These are phyloP conservation scores for Thraustochytrium sp. DNA, from an alignment of 352 stramenopile species.

Conservation along the genomic window DNA sequence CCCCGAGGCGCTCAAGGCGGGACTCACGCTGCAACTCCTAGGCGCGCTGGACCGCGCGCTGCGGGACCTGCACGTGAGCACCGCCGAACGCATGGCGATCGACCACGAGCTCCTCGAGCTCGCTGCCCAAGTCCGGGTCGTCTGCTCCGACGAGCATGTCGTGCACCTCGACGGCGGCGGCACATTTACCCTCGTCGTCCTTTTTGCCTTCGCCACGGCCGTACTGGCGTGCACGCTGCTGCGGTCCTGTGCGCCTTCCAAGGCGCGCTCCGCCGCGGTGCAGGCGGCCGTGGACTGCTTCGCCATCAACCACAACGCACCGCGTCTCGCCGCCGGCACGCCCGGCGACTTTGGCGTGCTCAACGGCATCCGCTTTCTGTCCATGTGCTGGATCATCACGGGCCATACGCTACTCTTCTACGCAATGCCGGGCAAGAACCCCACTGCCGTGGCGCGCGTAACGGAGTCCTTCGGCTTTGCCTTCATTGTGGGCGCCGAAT, in stretches of 20 bases:
- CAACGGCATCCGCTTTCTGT: conserved; percentile 29
- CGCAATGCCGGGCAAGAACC: background rate
- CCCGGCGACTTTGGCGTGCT: conserved; percentile 17
- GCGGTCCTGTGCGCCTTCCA: background rate
- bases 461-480: background rate
- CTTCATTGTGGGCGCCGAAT: conserved; percentile 46
- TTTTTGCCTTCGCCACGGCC: background rate
- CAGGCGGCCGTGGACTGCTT: background rate
- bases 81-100: background rate
- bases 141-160: background rate
- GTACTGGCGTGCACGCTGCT: background rate
- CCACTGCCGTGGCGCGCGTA: background rate
- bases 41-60: background rate
- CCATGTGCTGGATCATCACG: conserved; percentile 15
- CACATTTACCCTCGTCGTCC: background rate
- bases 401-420: background rate
- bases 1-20: background rate
- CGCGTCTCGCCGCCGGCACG: background rate
- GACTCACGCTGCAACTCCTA: background rate
- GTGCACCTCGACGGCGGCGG: background rate
- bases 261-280: too few species aligned
- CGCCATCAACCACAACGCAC: background rate
- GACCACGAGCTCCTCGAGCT: background rate
- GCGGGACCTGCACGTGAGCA: background rate
- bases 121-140: background rate